Base-by-base conservation (phyloP, 768 basidiomycete species). In the Mycena galopus region DNA sequence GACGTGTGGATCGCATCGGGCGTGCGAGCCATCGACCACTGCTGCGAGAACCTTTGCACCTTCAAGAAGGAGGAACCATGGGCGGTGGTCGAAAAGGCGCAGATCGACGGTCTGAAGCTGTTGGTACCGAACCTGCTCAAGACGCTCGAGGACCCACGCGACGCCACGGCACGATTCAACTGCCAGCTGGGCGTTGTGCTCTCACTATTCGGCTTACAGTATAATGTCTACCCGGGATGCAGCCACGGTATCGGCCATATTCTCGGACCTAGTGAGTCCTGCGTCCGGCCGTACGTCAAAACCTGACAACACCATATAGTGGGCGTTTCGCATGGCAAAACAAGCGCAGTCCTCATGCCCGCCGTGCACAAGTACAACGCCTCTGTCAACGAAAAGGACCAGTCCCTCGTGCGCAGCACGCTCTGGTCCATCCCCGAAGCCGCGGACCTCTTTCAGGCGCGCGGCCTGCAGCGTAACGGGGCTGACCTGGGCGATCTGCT, bases 211-310 rank as follows among this genome's bases (percentile, higher is more conserved):
- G 53, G 53, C 53, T 55, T 57, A 30, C 55, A 57, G 55, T 57
- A 57, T 30, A 30, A 57, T 57, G 55, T 57, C 55, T 14, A 57
- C 30, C 27, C 30, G 55, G 55, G 55, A 57, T 57, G 55, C 32
- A 57, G 55, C 55, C 55, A 57, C 55, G 55, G 55, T 57, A 57
- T 57, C 55, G 55, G 55, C 55, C 55, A 57, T 30, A 57, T 57
- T 57, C 55, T 57, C 55, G 55, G 55, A 57, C 55, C 55, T 57
- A 57, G 55, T 57, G 17, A 57, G 55, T 57, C 55, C 27, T 57
- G 55, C 55, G 19, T 57, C 7, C 55, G 30, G 55, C 55, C 29
- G 30, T 33, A 57, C 55, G 17, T 57, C 55, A 57, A 57, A 57
- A 30, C 6, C 47, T 57, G 55, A 57, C 55, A 57, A 19, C 9